Conservation (phyloP, 257 asterid genomes). For the Solanum medicagineum region DNA sequence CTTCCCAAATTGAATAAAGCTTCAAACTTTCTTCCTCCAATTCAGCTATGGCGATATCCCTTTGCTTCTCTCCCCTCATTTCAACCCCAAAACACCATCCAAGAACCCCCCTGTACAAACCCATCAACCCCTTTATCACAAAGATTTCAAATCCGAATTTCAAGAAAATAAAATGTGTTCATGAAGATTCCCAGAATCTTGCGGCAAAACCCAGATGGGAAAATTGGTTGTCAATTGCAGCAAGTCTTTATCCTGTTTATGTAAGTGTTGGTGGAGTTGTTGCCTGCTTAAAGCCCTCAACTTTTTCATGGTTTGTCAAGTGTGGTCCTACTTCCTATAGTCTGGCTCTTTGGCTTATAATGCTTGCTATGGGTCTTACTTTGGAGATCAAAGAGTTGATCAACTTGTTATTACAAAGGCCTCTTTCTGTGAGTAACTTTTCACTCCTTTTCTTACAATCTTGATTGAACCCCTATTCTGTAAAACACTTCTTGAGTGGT, state of each 20-base stretch:
- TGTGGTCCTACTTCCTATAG: slow-evolving; percentile 62
- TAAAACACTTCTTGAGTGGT: background rate
- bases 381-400: slow-evolving; percentile 16
- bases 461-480: background rate
- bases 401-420: background rate
- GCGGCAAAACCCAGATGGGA: slow-evolving; percentile 52
- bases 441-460: too few relatives aligned
- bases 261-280: slow-evolving; percentile 64
- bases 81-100: background rate
- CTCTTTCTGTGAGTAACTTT: background rate
- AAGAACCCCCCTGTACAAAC: background rate
- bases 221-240: slow-evolving; percentile 44
- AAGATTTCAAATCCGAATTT: slow-evolving; percentile 1
- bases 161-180: background rate
- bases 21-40: background rate
- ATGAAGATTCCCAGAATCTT: slow-evolving; percentile 10
- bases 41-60: background rate
- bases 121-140: slow-evolving; percentile 5
- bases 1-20: background rate
- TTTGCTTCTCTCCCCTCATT: background rate
- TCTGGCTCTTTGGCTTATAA: slow-evolving; percentile 66
- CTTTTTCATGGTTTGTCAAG: slow-evolving; percentile 70
- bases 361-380: slow-evolving; percentile 86
- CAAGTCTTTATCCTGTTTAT: slow-evolving; percentile 77
- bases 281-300: slow-evolving; percentile 55